Evolutionary conservation across 176 grass and related monocot species (phyloP), one percentile per base, ranked within the genome.

Genomic region (Urochloa ruziziensis): DNA sequence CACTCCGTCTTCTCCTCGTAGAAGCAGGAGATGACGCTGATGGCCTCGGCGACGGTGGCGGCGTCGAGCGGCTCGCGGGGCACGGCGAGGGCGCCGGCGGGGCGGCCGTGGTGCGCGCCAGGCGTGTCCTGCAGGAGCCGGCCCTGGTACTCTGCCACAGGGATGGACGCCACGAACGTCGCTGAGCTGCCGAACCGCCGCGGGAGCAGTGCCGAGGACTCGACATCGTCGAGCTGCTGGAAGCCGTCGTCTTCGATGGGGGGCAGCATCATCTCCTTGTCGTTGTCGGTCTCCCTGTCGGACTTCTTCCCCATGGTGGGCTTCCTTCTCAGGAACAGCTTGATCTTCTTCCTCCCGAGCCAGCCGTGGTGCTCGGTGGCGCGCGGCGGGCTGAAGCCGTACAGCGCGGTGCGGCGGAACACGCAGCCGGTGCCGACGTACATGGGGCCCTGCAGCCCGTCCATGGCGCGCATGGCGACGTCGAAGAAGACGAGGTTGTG

Each of bases 401-500:
- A 98, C 2, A 98, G 91, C 3, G 96, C 96, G 34, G 96, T 99
- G 75, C 96, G 78, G 57, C 96, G 91, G 53, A 99, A 99, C 10
- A 99, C 82, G 77, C 96, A 99, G 0, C 96, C 96, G 4, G 96
- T 99, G 46, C 93, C 96, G 16, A 99, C 96, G 34, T 99, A 99
- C 96, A 99, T 92, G 14, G 93, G 93, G 0, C 96, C 96, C 68
- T 99, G 96, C 6, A 98, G 46, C 7, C 96, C 96, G 33, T 98
- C 96, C 96, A 98, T 98, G 85, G 96, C 91, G 37, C 96, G 87
- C 96, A 98, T 95, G 35, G 89, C 87, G 1, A 95, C 96, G 30
- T 98, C 96, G 11, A 98, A 95, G 82, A 98, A 98, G 29, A 98
- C 96, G 43, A 98, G 74, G 70, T 99, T 99, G 87, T 99, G 93